phyloP scores from a whole-genome alignment of 495 filamentous ascomycete genomes.

The Aspergillus panamensis region DNA sequence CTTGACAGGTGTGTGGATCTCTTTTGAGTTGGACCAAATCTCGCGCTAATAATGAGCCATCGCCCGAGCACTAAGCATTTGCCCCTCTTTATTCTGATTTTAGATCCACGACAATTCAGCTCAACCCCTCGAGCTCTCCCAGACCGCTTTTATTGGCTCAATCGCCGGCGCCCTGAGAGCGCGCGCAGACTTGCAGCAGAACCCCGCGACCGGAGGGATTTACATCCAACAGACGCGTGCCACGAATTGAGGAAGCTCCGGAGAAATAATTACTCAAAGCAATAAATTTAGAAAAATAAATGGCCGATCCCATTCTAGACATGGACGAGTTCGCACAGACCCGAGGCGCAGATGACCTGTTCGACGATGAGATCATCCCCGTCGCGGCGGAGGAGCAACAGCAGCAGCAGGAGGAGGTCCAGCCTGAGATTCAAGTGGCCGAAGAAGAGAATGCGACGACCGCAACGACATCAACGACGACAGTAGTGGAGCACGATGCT shows the following conservation, averaged over 20 bases:
- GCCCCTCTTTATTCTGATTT: too few species aligned
- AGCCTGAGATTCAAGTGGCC: slow-evolving; percentile 23
- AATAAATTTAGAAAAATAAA: slow-evolving; percentile 4
- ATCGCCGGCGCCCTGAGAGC: background rate
- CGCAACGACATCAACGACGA: slow-evolving; percentile 7
- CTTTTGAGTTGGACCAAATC: too few species aligned
- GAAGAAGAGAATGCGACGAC: slow-evolving; percentile 17
- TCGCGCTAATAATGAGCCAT: too few species aligned
- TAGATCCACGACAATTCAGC: too few species aligned
- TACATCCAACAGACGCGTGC: slow-evolving; percentile 8
- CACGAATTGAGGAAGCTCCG: slow-evolving; percentile 1
- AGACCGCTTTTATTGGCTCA: slow-evolving; percentile 19
- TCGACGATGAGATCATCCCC: slow-evolving; percentile 70
- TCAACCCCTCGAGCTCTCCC: slow-evolving; percentile 16
- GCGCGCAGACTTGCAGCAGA: slow-evolving; percentile 16
- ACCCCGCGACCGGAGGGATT: slow-evolving; percentile 12
- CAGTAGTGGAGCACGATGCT: slow-evolving; percentile 20
- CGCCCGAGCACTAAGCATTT: too few species aligned
- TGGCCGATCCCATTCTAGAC: slow-evolving; percentile 24
- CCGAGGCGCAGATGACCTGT: slow-evolving; percentile 62
- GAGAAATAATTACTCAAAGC: background rate
- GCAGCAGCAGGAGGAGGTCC: slow-evolving; percentile 31
- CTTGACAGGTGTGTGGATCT: too few species aligned
- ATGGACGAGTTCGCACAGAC: slow-evolving; percentile 61
- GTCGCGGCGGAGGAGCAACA: slow-evolving; percentile 39